Evolutionary conservation across 371 early-diverging fungal genomes (phyloP).

Genomic region (Mortierella sp.): DNA sequence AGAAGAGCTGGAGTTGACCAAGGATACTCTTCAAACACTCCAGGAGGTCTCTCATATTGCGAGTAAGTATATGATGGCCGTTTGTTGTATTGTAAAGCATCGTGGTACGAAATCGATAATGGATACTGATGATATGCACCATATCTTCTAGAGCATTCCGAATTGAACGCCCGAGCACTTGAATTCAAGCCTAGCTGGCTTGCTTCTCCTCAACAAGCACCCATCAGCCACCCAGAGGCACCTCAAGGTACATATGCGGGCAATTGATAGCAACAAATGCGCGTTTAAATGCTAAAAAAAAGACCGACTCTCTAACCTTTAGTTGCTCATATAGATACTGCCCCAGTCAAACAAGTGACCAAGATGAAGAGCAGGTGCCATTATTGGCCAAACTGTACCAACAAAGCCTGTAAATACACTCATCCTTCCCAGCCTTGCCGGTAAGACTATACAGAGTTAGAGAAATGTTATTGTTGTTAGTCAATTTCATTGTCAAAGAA

Average conservation of each 20-base stretch:
- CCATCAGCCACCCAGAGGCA: neutral
- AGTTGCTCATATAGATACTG: neutral
- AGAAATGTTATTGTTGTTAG: neutral
- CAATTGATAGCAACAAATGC: neutral
- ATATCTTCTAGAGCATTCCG: conserved; percentile 32
- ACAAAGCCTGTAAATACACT: conserved; percentile 70
- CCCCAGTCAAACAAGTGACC: conserved; percentile 6
- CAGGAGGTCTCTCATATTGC: conserved; percentile 48
- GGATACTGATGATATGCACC: neutral
- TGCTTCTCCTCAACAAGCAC: conserved; percentile 4
- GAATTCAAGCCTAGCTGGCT: conserved; percentile 48
- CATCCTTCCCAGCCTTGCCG: conserved; percentile 65
- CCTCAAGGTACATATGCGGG: neutral
- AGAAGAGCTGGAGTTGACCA: conserved; percentile 20
- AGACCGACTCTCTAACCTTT: neutral
- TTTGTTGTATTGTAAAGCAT: neutral
- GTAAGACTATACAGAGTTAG: conserved; percentile 44
- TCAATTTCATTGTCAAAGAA: neutral
- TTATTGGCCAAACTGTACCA: conserved; percentile 71
- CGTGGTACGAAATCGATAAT: too few relatives aligned
- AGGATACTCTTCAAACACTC: conserved; percentile 41
- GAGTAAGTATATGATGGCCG: conserved; percentile 16
- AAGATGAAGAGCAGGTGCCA: conserved; percentile 64
- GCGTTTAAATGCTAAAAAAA: neutral
- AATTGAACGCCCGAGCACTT: conserved; percentile 41